Evolutionary conservation across 2,329 filamentous ascomycete genomes (phyloP), one percentile per base, ranked within the genome.

Genomic region (Coniochaeta sp.): DNA sequence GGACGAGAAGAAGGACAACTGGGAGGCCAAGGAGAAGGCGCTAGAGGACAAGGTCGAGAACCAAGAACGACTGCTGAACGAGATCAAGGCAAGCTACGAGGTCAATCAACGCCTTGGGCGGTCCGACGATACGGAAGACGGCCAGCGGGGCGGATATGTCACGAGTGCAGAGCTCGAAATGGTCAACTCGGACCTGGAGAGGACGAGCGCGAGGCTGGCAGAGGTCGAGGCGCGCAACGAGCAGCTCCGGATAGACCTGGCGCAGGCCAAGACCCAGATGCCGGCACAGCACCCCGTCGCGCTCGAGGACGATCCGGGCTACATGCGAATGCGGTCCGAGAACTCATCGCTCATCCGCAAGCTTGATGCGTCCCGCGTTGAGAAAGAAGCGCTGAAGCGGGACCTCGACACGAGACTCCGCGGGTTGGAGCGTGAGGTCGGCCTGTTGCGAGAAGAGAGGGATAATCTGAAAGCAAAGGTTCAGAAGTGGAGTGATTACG

Each of bases 31-130:
- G 71, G 95, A 99, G 77, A 72, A 90, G 76, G 87, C 85, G 30
- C 75, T 97, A 62, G 92, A 96, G 69, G 93, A 98, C 67, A 98
- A 97, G 75, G 81, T 96, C 3, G 93, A 97, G 73, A 96, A 89
- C 67, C 93, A 99, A 71, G 95, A 99, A 56, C 87, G 92, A 7
- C 76, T 99, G 42, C 76, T 99, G 66, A 96, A 90, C 70, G 96
- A 99, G 73, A 86, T 98, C 71, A 98, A 97, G 75, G 95, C 95
- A 28, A 97, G 88, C 76, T 97, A 97, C 71, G 95, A 99, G 74
- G 95, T 99, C 59, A 95, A 91, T 54, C 93, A 98, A 72, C 85
- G 95, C 57, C 79, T 99, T 57, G 93, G 88, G 58, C 88, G 87
- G 65, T 85, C 86, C 16, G 88, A 89, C 38, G 68, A 69, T 38